These are phyloP conservation scores for Escovopsis sp. DNA, from an alignment of 2,329 filamentous ascomycete species.

Conservation along the genomic window DNA sequence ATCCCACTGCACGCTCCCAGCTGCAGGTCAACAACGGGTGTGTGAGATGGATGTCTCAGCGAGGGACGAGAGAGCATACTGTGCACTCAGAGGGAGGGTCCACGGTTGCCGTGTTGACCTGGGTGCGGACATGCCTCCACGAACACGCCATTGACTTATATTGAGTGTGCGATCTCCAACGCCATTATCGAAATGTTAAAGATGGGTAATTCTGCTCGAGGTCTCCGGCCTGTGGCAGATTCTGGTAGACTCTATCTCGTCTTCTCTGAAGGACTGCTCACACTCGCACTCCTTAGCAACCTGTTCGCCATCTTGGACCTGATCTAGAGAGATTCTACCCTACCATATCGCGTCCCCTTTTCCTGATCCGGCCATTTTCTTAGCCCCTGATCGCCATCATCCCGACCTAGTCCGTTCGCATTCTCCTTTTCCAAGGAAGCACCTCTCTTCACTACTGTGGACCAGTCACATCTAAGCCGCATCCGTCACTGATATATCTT, in stretches of 20 bases:
- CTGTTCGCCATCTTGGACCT: background rate
- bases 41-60: no score
- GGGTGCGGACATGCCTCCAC: no score
- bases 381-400: background rate
- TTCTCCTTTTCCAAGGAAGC: background rate
- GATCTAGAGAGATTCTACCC: no score
- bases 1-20: constrained; percentile 5
- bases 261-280: background rate
- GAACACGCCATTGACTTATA: background rate
- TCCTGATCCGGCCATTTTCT: constrained; percentile 3
- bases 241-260: no score
- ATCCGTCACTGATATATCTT: constrained; percentile 3
- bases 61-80: no score
- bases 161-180: background rate
- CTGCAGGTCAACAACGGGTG: constrained; percentile 4
- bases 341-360: background rate
- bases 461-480: constrained; percentile 3
- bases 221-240: no score
- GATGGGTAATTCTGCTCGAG: background rate
- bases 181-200: background rate
- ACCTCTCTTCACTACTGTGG: background rate
- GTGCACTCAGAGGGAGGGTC: background rate
- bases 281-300: no score
- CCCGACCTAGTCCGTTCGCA: background rate
- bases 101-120: constrained; percentile 4